Evolutionary conservation across 108 stramenopile genomes (phyloP).

Genomic region (Cyclotella sp.): DNA sequence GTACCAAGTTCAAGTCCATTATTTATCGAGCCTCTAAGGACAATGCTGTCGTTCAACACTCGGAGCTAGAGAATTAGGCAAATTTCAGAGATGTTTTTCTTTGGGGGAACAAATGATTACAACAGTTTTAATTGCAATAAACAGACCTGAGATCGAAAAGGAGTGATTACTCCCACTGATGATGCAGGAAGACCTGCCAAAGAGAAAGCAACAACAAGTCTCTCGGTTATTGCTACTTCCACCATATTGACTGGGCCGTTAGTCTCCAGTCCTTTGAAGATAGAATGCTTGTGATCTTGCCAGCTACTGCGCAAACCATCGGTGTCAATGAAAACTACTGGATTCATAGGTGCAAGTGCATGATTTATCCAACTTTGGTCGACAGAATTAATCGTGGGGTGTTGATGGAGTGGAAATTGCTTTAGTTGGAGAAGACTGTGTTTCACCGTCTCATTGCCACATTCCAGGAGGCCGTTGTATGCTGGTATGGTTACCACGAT

Average conservation of each 20-base stretch:
- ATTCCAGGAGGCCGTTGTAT: conserved; percentile 87
- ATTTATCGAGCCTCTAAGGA: conserved; percentile 37
- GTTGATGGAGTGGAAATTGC: conserved; percentile 36
- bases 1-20: conserved; percentile 87
- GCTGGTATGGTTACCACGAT: conserved; percentile 16
- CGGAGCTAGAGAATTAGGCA: conserved; percentile 27
- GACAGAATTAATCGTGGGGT: conserved; percentile 19
- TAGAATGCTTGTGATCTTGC: conserved; percentile 1
- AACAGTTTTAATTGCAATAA: conserved; percentile 16
- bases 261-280: conserved; percentile 50
- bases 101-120: neutral
- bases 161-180: conserved; percentile 87
- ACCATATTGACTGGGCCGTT: conserved; percentile 64
- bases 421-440: conserved; percentile 56
- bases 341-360: conserved; percentile 64
- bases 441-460: conserved; percentile 80
- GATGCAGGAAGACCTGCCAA: conserved; percentile 56
- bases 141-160: conserved; percentile 92
- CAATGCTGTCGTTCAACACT: conserved; percentile 34
- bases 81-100: conserved; percentile 10
- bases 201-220: conserved; percentile 52
- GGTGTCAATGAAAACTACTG: conserved; percentile 91
- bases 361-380: conserved; percentile 34
- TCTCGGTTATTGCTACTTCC: conserved; percentile 65
- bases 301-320: conserved; percentile 60